Conservation (phyloP, 1,284 basidiomycete genomes). For the Chiua sp. region DNA sequence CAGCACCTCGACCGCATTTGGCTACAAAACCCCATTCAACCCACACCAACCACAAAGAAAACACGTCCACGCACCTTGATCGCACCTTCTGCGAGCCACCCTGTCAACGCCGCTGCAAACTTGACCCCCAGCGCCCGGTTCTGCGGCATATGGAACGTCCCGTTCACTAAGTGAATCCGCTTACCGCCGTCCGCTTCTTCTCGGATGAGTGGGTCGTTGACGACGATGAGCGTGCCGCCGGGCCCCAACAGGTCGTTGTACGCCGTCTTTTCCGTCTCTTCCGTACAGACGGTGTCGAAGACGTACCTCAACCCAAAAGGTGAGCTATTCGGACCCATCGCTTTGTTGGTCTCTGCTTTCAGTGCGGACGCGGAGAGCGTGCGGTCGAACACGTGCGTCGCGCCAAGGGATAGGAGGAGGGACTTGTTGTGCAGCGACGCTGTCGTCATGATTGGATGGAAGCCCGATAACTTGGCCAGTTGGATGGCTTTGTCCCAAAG, state of each 20-base stretch:
- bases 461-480: constrained; percentile 46
- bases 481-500: constrained; percentile 37
- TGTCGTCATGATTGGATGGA: constrained; percentile 45
- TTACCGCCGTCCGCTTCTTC: not conserved
- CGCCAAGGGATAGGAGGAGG: constrained; percentile 45
- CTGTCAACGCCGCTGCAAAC: constrained; percentile 16
- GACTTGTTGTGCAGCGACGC: constrained; percentile 42
- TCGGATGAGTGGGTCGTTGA: not conserved
- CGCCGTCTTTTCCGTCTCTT: constrained; percentile 21
- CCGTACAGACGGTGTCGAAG: constrained; percentile 16
- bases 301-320: constrained; percentile 1
- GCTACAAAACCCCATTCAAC: constrained; percentile 8
- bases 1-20: constrained; percentile 23
- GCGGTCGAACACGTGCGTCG: constrained; percentile 45
- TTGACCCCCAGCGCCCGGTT: constrained; percentile 18
- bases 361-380: constrained; percentile 5
- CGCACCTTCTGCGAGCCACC: constrained; percentile 25
- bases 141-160: constrained; percentile 9
- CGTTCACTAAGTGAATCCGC: constrained; percentile 11
- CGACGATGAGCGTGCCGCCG: constrained; percentile 17
- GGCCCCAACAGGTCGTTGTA: constrained; percentile 18
- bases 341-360: not conserved
- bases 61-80: constrained; percentile 22
- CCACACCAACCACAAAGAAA: not conserved
- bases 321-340: not conserved